These are phyloP conservation scores for Saccharomycopsis hybrid DNA, from an alignment of 1,139 yeast species.

Conservation along the genomic window DNA sequence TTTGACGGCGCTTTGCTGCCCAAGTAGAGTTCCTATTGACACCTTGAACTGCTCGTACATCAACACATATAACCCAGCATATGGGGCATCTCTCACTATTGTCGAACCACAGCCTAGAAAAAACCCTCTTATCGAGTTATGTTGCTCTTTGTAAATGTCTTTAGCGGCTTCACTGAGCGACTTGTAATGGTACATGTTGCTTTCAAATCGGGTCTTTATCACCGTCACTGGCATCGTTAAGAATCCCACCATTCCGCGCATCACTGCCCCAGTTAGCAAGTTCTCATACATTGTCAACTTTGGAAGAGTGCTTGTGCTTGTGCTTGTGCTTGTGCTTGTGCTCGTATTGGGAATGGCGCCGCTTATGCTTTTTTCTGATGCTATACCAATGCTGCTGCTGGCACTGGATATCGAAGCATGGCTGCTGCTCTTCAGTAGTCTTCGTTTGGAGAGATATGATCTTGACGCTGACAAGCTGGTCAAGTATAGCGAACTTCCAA, in stretches of 20 bases:
- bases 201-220: conserved; percentile 84
- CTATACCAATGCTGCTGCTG: not conserved
- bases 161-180: conserved; percentile 58
- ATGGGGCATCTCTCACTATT: conserved; percentile 86
- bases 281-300: conserved; percentile 66
- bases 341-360: conserved; percentile 14
- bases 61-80: conserved; percentile 87
- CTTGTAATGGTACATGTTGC: conserved; percentile 62
- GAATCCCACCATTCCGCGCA: conserved; percentile 78
- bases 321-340: too few species aligned
- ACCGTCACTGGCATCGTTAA: conserved; percentile 97
- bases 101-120: conserved; percentile 88
- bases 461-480: conserved; percentile 64
- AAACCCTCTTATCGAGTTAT: conserved; percentile 58
- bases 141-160: conserved; percentile 40
- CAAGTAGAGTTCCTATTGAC: not conserved
- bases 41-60: conserved; percentile 73
- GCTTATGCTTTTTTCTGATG: conserved; percentile 22
- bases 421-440: not conserved
- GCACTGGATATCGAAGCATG: conserved; percentile 11
- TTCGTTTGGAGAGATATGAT: conserved; percentile 39
- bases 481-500: conserved; percentile 85
- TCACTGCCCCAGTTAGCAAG: conserved; percentile 66
- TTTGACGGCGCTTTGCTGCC: not conserved
- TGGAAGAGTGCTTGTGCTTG: conserved; percentile 40